Evolutionary conservation across 192 early-diverging fungal genomes (phyloP), one percentile per base, ranked within the genome.

Genomic region (Coemansia umbellata): DNA sequence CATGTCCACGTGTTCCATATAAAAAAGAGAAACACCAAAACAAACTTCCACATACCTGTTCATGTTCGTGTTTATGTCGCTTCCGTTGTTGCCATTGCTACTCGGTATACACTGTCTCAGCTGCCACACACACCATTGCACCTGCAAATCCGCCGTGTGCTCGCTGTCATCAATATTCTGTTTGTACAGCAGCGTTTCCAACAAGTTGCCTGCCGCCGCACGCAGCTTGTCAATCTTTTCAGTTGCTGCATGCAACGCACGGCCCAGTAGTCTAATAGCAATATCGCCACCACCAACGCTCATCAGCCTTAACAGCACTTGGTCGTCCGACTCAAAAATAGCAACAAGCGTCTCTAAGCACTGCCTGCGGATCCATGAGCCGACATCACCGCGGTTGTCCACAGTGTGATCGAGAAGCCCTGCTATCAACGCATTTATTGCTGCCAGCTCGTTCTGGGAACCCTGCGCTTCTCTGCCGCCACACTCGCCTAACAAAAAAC

Each of bases 311-410:
- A 51, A 11, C 14, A 50, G 37, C 41, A 37, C 21, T 14, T 9
- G 5, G 35, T 31, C 7, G 74, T 80, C 40, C 69, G 50, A 18
- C 48, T 42, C 23, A 64, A 28, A 87, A 19, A 63, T 70, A 32
- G n/a, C 50, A n/a, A 30, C 57, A 52, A 53, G 91, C 63, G 60
- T 81, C 69, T 24, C 66, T 60, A 83, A 90, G 82, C 43, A 79
- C 77, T 41, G 83, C 80, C 55, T 90, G 78, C 96, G 87, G 11
- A 92, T 80, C 90, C 92, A 94, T 2, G 91, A 94, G 3, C 96
- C 96, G 33, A 99, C 89, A 69, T 99, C 96, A 17, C 96, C 96
- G 26, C 95, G 85, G 31, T 86, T 85, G 54, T 97, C 95, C 2
- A 82, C 81, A 37, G 84, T 86, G 49, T 94, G 92, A 65, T 99